phyloP scores from a whole-genome alignment of 2,329 filamentous ascomycete species.

The Phyllosticta citriasiana region DNA sequence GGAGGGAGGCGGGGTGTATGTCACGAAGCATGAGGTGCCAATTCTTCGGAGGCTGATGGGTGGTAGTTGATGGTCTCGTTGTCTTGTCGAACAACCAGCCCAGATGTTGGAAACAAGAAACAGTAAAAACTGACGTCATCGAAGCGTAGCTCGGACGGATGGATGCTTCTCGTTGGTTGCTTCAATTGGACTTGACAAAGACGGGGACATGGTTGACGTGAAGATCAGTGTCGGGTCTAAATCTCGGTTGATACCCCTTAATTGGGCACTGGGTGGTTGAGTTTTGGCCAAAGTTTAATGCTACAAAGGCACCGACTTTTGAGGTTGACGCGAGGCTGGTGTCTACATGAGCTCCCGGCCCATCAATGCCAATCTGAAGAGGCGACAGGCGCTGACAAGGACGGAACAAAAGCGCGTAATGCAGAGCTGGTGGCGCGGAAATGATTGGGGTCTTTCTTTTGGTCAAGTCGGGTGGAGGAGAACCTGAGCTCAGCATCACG shows the following conservation, averaged over 20 bases:
- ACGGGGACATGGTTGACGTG: neutral
- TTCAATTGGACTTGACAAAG: neutral
- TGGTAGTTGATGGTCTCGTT: neutral
- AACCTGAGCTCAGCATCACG: neutral
- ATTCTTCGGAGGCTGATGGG: conserved; percentile 33
- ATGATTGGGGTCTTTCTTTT: too few species aligned
- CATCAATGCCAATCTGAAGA: neutral
- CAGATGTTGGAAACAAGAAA: neutral
- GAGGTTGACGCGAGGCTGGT: neutral
- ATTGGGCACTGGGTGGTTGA: neutral
- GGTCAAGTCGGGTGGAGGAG: neutral
- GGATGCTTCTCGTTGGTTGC: neutral
- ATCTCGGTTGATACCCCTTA: neutral
- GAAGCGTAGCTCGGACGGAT: neutral
- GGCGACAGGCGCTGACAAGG: neutral
- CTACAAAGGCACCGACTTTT: neutral
- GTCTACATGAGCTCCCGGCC: neutral
- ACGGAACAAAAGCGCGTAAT: neutral
- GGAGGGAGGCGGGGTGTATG: conserved; percentile 29
- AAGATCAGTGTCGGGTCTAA: neutral
- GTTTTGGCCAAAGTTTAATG: neutral
- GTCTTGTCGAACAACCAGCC: neutral
- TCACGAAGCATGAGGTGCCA: conserved; percentile 45
- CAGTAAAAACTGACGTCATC: neutral
- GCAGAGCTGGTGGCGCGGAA: neutral